phyloP scores from a whole-genome alignment of 306 rosid species.

The apple (Malus domestica) region ASM211411v1 NC_041798.1:15492501-15493000 shows the following conservation, averaged over 20 bases:
- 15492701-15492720: background rate
- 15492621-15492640: background rate
- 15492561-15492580: background rate
- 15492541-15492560: conserved; percentile 2
- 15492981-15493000: conserved; percentile 91
- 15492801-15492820: conserved; percentile 87
- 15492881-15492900: conserved; percentile 29
- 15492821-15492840: conserved; percentile 46
- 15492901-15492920: conserved; percentile 92
- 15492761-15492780: conserved; percentile 96
- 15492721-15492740: conserved; percentile 2
- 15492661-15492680: background rate
- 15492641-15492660: background rate
- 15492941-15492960: conserved; percentile 94
- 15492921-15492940: conserved; percentile 84
- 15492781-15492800: conserved; percentile 99
- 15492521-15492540: conserved; percentile 6
- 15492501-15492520: conserved; percentile 89
- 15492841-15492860: conserved; percentile 1
- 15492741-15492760: conserved; percentile 25
- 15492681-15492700: background rate
- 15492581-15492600: background rate
- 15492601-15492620: background rate
- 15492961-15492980: conserved; percentile 84
- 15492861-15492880: conserved; percentile 4